Conservation (phyloP, 495 filamentous ascomycete genomes). For the Pyrenula aspistea region DNA sequence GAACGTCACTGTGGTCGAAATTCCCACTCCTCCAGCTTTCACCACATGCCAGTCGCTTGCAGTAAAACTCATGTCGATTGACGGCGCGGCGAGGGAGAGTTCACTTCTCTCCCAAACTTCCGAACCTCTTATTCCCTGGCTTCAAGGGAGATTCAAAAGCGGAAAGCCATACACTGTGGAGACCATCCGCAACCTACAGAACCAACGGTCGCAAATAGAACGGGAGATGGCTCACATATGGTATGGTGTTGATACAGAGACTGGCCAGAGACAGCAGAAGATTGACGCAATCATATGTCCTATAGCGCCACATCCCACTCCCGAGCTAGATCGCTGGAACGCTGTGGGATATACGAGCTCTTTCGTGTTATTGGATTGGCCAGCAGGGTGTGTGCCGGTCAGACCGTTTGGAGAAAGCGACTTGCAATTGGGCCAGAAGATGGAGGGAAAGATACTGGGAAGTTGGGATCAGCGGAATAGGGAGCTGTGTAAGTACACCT, state of each 20-base stretch:
- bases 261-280: conserved; percentile 10
- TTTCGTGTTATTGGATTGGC: conserved; percentile 50
- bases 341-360: conserved; percentile 46
- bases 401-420: conserved; percentile 35
- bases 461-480: conserved; percentile 53
- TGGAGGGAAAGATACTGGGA: conserved; percentile 26
- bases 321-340: conserved; percentile 51
- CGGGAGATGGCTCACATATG: conserved; percentile 45
- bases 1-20: conserved; percentile 39
- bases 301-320: conserved; percentile 49
- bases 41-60: conserved; percentile 40
- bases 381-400: conserved; percentile 46
- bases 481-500: conserved; percentile 38
- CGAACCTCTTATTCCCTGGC: conserved; percentile 49
- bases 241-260: conserved; percentile 10
- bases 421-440: conserved; percentile 30
- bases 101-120: conserved; percentile 37
- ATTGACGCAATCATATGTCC: conserved; percentile 46
- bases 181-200: conserved; percentile 36
- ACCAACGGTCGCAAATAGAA: conserved; percentile 33
- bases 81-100: conserved; percentile 40
- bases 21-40: conserved; percentile 34
- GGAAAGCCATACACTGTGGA: conserved; percentile 27
- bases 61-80: conserved; percentile 43
- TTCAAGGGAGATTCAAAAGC: conserved; percentile 32